Evolutionary conservation across 768 basidiomycete species (phyloP), one percentile per base, ranked within the genome.

Genomic region (Strobilomyces dryophilus): DNA sequence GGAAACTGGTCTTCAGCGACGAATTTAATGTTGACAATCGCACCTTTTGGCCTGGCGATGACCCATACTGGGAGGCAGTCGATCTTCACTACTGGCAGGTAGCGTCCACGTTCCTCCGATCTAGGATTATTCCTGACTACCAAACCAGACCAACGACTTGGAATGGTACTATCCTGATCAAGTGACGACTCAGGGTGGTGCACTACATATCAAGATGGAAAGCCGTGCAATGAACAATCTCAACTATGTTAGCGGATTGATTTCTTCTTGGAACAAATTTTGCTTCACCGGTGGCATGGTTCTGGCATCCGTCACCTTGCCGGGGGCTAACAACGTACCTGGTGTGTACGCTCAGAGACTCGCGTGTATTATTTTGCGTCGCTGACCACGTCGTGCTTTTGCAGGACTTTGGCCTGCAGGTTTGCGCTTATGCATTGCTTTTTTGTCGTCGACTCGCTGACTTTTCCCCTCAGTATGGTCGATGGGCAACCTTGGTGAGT

Each of bases 111-210:
- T 34, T 27, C 10, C 39, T 26, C 55, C 31, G 36, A 39, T 52
- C 44, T 35, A 11, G 39, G 27, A 36, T 45, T 39, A 17, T 41
- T 50, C 6, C 48, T 54, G 37, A 54, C 45, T 15, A 15, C 3
- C 29, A 29, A 46, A 39, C 24, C 47, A 84, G 80, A 85, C 87
- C 12, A 80, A 80, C 56, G 87, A 89, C 64, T 59, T 89, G 66
- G 89, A 97, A 70, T 95, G 92, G 91, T 94, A 95, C 66, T 87
- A 89, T 64, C 93, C 94, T 0, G 81, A 73, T 26, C 85, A 86
- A 17, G 72, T 91, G 45, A 86, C 81, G 8, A 97, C 95, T 9
- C 73, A 73, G 54, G 74, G 79, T 57, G 95, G 95, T 20, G 73
- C 77, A 37, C 79, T 98, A 37, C 79, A 87, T 58, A 82, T 95